Percentiles rank a stretch among this genome's conserved stretches.
These are phyloP conservation scores for Ceratopteris richardii DNA, from an alignment of 75 land plant species.

Conservation along the genomic window DNA sequence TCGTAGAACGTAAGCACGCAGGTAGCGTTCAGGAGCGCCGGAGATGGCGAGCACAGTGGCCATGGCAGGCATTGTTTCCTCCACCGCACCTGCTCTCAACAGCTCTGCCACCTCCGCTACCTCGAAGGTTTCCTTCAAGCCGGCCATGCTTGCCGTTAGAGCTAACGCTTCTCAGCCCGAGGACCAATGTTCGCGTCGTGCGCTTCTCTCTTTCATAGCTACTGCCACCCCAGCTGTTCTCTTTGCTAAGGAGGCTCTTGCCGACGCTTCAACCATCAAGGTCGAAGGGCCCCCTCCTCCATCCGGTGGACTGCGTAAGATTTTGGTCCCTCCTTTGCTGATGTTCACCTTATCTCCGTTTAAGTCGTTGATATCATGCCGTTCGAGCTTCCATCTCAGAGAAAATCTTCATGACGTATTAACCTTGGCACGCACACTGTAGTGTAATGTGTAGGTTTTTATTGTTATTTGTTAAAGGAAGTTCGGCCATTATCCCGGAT, in stretches of 20 bases:
- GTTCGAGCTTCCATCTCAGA: not conserved
- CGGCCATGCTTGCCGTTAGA: conserved; percentile 14
- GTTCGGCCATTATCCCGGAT: too few relatives aligned
- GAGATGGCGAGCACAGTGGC: conserved; percentile 1
- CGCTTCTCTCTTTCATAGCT: too few relatives aligned
- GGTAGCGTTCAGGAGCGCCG: too few relatives aligned
- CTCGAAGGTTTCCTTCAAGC: not conserved
- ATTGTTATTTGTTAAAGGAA: too few relatives aligned
- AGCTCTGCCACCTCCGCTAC: not conserved
- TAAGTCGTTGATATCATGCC: not conserved
- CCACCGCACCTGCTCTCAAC: not conserved
- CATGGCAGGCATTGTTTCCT: not conserved
- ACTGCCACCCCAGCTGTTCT: conserved; percentile 16
- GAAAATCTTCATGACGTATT: not conserved
- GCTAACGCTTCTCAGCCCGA: too few relatives aligned
- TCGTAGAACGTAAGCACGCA: too few relatives aligned
- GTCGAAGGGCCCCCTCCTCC: conserved; percentile 25
- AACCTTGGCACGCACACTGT: not conserved
- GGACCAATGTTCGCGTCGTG: too few relatives aligned
- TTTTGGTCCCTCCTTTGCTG: not conserved
- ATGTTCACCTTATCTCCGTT: not conserved
- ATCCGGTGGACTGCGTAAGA: conserved; percentile 33
- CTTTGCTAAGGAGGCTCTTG: conserved; percentile 13
- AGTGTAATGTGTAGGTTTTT: too few relatives aligned
- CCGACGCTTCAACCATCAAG: conserved; percentile 15